These are phyloP conservation scores for Rhodosporidiobolus odoratus DNA, from an alignment of 768 basidiomycete genomes.

Conservation along the genomic window DNA sequence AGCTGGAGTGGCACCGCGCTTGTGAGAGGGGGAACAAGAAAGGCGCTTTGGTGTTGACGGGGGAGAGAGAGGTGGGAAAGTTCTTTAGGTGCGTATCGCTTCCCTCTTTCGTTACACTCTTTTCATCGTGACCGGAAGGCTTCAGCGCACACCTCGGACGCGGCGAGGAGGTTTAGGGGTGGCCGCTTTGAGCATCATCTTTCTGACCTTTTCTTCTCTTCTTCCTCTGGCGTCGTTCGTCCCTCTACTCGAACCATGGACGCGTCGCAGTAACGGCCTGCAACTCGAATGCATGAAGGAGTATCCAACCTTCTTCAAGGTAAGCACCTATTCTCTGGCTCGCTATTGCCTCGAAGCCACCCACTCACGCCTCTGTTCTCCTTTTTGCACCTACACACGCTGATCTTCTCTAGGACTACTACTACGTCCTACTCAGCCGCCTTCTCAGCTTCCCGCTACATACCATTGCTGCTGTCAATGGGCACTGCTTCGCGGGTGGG, in stretches of 20 bases:
- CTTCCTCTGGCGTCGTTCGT: neutral
- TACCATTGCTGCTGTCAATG: slow-evolving; percentile 37
- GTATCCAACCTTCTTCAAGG: slow-evolving; percentile 30
- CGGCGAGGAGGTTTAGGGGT: neutral
- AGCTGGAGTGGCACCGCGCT: slow-evolving; percentile 11
- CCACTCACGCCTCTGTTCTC: neutral
- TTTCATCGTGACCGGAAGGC: neutral
- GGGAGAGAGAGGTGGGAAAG: slow-evolving; percentile 30
- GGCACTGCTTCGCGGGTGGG: slow-evolving; percentile 76
- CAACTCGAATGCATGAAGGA: slow-evolving; percentile 24
- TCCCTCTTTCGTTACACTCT: neutral
- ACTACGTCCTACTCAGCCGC: slow-evolving; percentile 17
- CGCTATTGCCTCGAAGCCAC: neutral
- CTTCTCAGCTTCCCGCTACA: slow-evolving; percentile 28
- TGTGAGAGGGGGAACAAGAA: slow-evolving; percentile 13
- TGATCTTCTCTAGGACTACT: slow-evolving; percentile 19
- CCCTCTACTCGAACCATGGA: neutral
- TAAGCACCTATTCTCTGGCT: neutral
- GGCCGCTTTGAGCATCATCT: neutral
- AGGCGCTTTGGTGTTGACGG: slow-evolving; percentile 31
- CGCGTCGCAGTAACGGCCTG: slow-evolving; percentile 28
- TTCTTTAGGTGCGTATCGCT: slow-evolving; percentile 36
- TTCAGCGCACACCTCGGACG: neutral
- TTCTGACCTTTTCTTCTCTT: neutral
- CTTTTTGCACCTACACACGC: neutral